Conservation (phyloP, 192 early-diverging fungal genomes). For the Mortierella alpina region DNA sequence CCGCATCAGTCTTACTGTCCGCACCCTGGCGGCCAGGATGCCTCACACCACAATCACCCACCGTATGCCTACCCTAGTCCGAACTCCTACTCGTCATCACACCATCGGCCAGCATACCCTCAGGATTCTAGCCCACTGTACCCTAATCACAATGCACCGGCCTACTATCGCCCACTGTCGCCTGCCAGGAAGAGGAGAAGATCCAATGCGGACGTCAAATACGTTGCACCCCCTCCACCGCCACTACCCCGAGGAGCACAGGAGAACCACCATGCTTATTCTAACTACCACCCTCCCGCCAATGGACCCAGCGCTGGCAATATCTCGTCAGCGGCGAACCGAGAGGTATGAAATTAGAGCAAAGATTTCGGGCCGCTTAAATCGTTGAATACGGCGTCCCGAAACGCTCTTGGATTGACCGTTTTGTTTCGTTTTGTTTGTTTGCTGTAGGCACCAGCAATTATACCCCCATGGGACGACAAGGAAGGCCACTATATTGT, state of each 20-base stretch:
- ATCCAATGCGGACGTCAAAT: constrained; percentile 33
- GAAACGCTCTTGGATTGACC: neutral
- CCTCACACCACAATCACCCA: neutral
- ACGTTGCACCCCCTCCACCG: constrained; percentile 15
- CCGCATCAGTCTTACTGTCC: constrained; percentile 6
- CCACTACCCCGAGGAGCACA: neutral
- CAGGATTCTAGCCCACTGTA: constrained; percentile 1
- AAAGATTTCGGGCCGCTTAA: neutral
- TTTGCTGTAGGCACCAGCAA: constrained; percentile 18
- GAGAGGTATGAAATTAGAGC: constrained; percentile 11
- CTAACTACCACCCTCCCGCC: constrained; percentile 10
- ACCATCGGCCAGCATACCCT: constrained; percentile 3
- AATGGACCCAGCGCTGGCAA: constrained; percentile 10
- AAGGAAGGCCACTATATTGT: constrained; percentile 96
- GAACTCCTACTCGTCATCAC: neutral
- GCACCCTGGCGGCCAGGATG: constrained; percentile 6
- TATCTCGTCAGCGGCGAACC: neutral
- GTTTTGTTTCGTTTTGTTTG: neutral
- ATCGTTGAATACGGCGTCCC: too few species aligned
- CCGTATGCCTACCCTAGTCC: constrained; percentile 1
- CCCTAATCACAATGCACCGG: neutral
- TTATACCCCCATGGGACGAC: constrained; percentile 76
- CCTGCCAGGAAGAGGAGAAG: constrained; percentile 22
- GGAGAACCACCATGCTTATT: neutral
- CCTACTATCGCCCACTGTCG: neutral